phyloP scores from a whole-genome alignment of 2,329 filamentous ascomycete genomes.

The Colletotrichum sojae region DNA sequence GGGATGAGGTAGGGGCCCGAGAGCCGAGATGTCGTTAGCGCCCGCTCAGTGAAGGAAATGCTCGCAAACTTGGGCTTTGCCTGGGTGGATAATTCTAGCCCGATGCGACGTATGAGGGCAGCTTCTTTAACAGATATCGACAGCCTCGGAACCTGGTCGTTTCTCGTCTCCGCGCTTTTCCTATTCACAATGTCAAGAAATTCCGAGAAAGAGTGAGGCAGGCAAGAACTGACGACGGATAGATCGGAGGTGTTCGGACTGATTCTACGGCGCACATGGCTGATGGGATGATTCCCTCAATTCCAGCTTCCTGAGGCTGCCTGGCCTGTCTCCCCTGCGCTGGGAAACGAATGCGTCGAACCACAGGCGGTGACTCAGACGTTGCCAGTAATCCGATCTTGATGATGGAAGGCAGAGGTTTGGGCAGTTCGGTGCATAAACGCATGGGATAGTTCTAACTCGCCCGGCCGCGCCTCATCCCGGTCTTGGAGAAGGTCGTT shows the following conservation, averaged over 20 bases:
- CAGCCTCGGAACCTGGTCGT: neutral
- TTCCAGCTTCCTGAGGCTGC: neutral
- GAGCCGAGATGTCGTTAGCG: conserved; percentile 3
- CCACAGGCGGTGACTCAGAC: neutral
- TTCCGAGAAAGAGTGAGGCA: conserved; percentile 4
- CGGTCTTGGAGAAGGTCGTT: conserved; percentile 7
- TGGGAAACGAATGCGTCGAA: neutral
- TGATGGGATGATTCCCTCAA: neutral
- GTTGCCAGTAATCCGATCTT: neutral
- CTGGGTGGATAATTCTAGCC: neutral
- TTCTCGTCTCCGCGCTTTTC: neutral
- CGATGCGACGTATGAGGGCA: too few relatives aligned
- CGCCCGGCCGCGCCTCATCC: neutral
- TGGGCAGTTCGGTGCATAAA: neutral
- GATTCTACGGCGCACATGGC: neutral
- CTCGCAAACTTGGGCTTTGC: neutral
- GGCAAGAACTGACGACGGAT: neutral
- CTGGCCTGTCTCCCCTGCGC: neutral
- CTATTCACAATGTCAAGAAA: conserved; percentile 5
- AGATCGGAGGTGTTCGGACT: neutral
- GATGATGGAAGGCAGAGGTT: neutral
- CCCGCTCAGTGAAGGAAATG: neutral
- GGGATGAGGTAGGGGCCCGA: conserved; percentile 12
- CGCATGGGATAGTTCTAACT: conserved; percentile 15
- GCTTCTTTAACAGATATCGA: too few relatives aligned